phyloP scores from a whole-genome alignment of 371 early-diverging fungal genomes.

The Coemansia sp. region DNA sequence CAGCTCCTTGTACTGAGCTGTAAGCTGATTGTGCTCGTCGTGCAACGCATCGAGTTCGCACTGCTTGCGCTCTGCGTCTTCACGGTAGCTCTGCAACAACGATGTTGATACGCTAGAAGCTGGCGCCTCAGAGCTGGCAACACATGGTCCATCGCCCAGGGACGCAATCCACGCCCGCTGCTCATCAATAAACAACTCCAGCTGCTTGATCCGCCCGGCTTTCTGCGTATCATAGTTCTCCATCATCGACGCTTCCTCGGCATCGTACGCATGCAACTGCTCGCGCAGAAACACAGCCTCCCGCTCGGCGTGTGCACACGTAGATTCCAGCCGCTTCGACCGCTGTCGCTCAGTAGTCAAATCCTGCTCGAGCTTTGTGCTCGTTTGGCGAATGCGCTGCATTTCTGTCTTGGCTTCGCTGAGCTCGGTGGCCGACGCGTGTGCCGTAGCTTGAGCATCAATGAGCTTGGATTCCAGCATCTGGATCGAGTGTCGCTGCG shows the following conservation, averaged over 20 bases:
- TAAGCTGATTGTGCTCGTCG: constrained; percentile 14
- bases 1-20: neutral
- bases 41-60: constrained; percentile 11
- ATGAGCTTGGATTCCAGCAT: constrained; percentile 34
- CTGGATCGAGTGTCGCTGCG: constrained; percentile 50
- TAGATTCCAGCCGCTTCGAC: constrained; percentile 43
- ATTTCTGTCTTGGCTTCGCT: constrained; percentile 23
- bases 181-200: constrained; percentile 64
- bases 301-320: constrained; percentile 44
- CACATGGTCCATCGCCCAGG: constrained; percentile 18
- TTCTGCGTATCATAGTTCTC: constrained; percentile 60
- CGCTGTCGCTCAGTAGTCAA: constrained; percentile 13
- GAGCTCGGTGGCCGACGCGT: constrained; percentile 22
- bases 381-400: neutral
- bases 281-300: constrained; percentile 57
- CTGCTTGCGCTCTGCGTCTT: constrained; percentile 34
- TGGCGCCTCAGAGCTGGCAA: neutral
- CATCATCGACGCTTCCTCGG: constrained; percentile 56
- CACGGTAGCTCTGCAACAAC: constrained; percentile 44
- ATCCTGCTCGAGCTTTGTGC: constrained; percentile 13
- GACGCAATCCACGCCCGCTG: constrained; percentile 54
- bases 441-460: constrained; percentile 22
- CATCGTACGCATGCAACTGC: constrained; percentile 66
- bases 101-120: constrained; percentile 8
- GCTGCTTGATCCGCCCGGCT: constrained; percentile 57